phyloP scores from a whole-genome alignment of 257 asterid genomes.

The Gardenia jasminoides region DNA sequence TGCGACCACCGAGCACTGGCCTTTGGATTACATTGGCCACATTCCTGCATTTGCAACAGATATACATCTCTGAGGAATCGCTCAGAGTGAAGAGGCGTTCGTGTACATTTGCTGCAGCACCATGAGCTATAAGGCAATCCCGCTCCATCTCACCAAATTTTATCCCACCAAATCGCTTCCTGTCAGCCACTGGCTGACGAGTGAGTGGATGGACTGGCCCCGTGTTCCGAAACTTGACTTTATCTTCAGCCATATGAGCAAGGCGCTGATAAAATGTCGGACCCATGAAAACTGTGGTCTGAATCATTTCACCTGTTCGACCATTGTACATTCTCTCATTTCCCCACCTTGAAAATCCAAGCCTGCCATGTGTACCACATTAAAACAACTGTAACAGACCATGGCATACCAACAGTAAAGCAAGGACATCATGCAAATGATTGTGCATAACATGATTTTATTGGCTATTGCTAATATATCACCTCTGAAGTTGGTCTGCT shows the following conservation, averaged over 20 bases:
- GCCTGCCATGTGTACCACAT: conserved; percentile 41
- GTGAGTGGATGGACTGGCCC: conserved; percentile 98
- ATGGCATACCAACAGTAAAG: not conserved
- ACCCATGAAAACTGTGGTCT: conserved; percentile 74
- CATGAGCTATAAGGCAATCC: conserved; percentile 91
- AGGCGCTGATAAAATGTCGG: conserved; percentile 96
- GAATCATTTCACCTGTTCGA: conserved; percentile 66
- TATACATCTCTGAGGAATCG: conserved; percentile 80
- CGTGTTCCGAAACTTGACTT: conserved; percentile 77
- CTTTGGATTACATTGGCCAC: conserved; percentile 81
- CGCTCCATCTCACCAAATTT: conserved; percentile 97
- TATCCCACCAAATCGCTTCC: conserved; percentile 89
- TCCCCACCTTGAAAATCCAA: conserved; percentile 85
- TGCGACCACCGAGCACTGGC: conserved; percentile 56
- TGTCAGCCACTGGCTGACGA: conserved; percentile 94
- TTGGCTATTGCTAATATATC: not conserved
- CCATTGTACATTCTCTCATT: conserved; percentile 82
- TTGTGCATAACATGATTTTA: not conserved
- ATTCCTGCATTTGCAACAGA: conserved; percentile 71
- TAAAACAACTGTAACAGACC: not conserved
- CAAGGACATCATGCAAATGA: not conserved
- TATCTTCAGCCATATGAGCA: conserved; percentile 93
- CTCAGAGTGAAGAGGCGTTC: conserved; percentile 94
- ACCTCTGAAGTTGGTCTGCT: conserved; percentile 84
- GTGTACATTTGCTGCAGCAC: conserved; percentile 82